Conservation (phyloP, 495 filamentous ascomycete species). For the Podospora fimiseda region DNA sequence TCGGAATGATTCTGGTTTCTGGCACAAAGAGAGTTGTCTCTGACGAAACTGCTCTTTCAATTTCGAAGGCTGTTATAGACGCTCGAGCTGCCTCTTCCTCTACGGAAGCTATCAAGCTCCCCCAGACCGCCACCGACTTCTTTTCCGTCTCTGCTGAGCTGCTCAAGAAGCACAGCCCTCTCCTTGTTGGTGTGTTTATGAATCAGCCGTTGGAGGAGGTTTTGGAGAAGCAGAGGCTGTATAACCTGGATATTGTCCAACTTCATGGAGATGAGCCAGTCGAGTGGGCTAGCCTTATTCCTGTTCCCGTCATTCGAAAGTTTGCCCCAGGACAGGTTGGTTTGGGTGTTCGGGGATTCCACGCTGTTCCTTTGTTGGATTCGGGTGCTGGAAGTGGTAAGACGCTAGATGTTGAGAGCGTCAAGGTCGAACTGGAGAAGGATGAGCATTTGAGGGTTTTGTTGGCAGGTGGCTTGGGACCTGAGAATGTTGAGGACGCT, state of each 20-base stretch:
- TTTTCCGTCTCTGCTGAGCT: slow-evolving; percentile 35
- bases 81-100: slow-evolving; percentile 8
- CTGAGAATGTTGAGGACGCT: slow-evolving; percentile 63
- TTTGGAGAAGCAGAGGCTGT: slow-evolving; percentile 62
- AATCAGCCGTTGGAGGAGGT: slow-evolving; percentile 82
- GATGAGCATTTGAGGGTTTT: slow-evolving; percentile 60
- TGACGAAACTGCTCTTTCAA: slow-evolving; percentile 67
- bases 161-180: slow-evolving; percentile 46
- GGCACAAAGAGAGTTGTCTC: slow-evolving; percentile 73
- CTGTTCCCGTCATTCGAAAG: slow-evolving; percentile 80
- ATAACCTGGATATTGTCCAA: slow-evolving; percentile 86
- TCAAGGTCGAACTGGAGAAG: slow-evolving; percentile 53
- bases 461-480: slow-evolving; percentile 75
- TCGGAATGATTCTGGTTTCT: slow-evolving; percentile 87
- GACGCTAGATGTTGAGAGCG: slow-evolving; percentile 57
- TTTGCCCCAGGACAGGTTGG: slow-evolving; percentile 69
- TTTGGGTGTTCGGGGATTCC: slow-evolving; percentile 69
- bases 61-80: slow-evolving; percentile 67
- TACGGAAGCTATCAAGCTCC: slow-evolving; percentile 6
- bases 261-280: slow-evolving; percentile 87
- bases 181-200: slow-evolving; percentile 91
- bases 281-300: slow-evolving; percentile 82
- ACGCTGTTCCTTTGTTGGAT: slow-evolving; percentile 76
- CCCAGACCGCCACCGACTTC: slow-evolving; percentile 37
- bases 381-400: slow-evolving; percentile 78